Evolutionary conservation across 306 rosid genomes (phyloP).

Genomic region (Sicyos baderoa): DNA sequence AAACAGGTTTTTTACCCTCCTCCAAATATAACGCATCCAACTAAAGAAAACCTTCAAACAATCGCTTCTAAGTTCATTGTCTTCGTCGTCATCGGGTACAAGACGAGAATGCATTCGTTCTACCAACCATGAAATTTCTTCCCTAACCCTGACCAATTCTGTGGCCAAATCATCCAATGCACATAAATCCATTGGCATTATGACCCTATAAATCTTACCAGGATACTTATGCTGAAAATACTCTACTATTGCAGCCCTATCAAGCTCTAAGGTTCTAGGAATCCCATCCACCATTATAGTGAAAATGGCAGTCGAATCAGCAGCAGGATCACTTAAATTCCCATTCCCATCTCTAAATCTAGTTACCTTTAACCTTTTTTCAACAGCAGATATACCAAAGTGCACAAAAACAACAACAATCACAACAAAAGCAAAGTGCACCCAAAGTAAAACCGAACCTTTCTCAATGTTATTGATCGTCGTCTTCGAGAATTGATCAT

Average conservation of each 20-base stretch:
- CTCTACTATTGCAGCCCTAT: slow-evolving; percentile 56
- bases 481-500: slow-evolving; percentile 73
- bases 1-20: slow-evolving; percentile 31
- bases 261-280: slow-evolving; percentile 62
- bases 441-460: slow-evolving; percentile 80
- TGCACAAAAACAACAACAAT: slow-evolving; percentile 59
- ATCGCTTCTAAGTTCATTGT: slow-evolving; percentile 19
- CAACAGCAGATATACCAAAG: slow-evolving; percentile 60
- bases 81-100: slow-evolving; percentile 43
- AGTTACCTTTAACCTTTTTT: slow-evolving; percentile 56
- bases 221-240: slow-evolving; percentile 83
- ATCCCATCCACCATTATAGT: slow-evolving; percentile 93
- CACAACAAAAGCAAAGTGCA: slow-evolving; percentile 64
- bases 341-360: slow-evolving; percentile 86
- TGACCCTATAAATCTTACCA: slow-evolving; percentile 72
- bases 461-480: slow-evolving; percentile 68
- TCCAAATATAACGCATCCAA: slow-evolving; percentile 32
- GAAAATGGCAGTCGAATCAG: slow-evolving; percentile 69
- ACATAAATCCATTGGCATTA: slow-evolving; percentile 83
- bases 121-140: slow-evolving; percentile 66
- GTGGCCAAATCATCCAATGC: slow-evolving; percentile 81
- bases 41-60: slow-evolving; percentile 28
- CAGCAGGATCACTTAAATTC: slow-evolving; percentile 58
- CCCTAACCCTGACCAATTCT: slow-evolving; percentile 57
- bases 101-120: slow-evolving; percentile 69